Percentiles rank a stretch among this genome's conserved stretches.
Evolutionary conservation across 495 filamentous ascomycete species (phyloP).

Genomic region (Clohesyomyces aquaticus): DNA sequence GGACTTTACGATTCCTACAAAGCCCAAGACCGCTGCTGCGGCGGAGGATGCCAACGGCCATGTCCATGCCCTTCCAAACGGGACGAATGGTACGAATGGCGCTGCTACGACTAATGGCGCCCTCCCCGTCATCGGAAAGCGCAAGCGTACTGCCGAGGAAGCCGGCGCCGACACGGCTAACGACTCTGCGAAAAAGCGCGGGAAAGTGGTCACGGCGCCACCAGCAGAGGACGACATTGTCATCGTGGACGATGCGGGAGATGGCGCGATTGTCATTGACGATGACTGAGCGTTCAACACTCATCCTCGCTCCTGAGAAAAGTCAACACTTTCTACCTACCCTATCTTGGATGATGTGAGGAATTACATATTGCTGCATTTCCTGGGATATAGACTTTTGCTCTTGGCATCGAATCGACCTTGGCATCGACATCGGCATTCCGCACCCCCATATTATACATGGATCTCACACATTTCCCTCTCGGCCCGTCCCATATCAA

Average conservation of each 20-base stretch:
- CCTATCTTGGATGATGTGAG: no score
- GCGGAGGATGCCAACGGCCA: constrained; percentile 43
- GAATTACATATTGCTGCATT: not conserved
- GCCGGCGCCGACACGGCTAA: constrained; percentile 48
- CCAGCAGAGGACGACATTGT: constrained; percentile 49
- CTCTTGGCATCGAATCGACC: not conserved
- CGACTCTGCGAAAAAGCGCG: constrained; percentile 54
- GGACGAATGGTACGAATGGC: constrained; percentile 13
- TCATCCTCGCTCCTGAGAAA: no score
- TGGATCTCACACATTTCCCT: no score
- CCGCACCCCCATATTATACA: not conserved
- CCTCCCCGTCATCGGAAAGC: constrained; percentile 29
- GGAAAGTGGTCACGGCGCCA: constrained; percentile 43
- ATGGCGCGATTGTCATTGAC: constrained; percentile 76
- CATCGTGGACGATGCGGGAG: constrained; percentile 60
- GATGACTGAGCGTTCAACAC: constrained; percentile 54
- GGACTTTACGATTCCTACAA: constrained; percentile 56
- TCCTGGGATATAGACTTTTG: not conserved
- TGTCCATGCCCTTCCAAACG: constrained; percentile 22
- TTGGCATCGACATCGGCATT: not conserved
- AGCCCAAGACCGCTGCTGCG: constrained; percentile 40
- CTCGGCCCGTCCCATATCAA: no score
- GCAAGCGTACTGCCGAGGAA: constrained; percentile 49
- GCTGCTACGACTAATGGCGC: constrained; percentile 6
- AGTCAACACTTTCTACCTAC: no score